Base-by-base conservation (phyloP, 78 protist species). In the Dictyostelium intermedium region DNA sequence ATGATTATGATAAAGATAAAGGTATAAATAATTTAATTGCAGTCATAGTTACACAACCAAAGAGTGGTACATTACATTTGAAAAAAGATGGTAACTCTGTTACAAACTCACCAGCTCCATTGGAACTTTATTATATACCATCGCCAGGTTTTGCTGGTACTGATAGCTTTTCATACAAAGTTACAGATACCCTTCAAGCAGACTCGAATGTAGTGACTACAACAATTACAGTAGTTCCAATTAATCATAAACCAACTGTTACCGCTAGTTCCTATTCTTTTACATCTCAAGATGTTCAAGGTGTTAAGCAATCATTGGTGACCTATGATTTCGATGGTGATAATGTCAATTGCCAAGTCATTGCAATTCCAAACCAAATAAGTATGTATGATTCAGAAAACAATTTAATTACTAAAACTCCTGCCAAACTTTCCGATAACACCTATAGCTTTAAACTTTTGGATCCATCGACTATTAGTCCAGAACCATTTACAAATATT, bases 181-280 rank as follows among this genome's bases (percentile, higher is more conserved):
- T 86, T 1, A 23, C n/a, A 3, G 92, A 86, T 60, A 53, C 66
- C 35, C 37, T 86, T 27, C 25, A 66, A 37, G 84, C 27, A 39
- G 6, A 16, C 11, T 47, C 84, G 0, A 3, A 1, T 0, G 14
- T 18, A 10, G 78, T 1, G 9, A 34, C 45, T 10, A 34, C 61
- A 34, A 11, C 18, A 0, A 10, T 86, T 5, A 76, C 39, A 35
- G 92, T 86, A 2, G 39, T 11, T 7, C 83, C 35, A n/a, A 82
- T 86, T 43, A 86, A 86, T 25, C 92, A 86, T 39, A n/a, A n/a
- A 9, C 92, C 83, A 73, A 6, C 77, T 18, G 30, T 73, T 16
- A 11, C 73, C 37, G 39, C 23, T 2, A 20, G 74, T 20, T 72
- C 37, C 1, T 34, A 30, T 72, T 72, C 79, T 34, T 66, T 66